These are phyloP conservation scores for Russula emetica DNA, from an alignment of 768 basidiomycete genomes.

Conservation along the genomic window DNA sequence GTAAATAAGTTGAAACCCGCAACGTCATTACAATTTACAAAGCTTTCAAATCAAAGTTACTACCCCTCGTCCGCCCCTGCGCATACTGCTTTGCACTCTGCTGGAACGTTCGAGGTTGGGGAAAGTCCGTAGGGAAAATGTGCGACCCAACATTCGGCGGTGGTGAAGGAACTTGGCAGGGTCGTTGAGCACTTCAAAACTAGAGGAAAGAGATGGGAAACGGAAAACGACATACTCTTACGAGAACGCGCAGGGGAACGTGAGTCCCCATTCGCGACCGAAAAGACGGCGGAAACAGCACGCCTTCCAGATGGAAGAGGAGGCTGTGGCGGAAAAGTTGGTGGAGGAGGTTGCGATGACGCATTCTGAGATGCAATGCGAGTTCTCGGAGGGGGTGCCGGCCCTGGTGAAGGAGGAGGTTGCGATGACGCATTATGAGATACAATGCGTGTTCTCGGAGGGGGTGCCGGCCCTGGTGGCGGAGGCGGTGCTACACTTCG, in stretches of 20 bases:
- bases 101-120: slow-evolving; percentile 65
- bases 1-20: too few relatives aligned
- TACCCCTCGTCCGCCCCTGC: slow-evolving; percentile 65
- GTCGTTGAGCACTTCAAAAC: slow-evolving; percentile 7
- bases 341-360: background rate
- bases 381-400: slow-evolving; percentile 25
- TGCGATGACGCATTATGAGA: too few relatives aligned
- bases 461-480: slow-evolving; percentile 29
- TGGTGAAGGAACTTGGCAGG: slow-evolving; percentile 46
- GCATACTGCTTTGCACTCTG: slow-evolving; percentile 50
- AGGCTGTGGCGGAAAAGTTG: background rate
- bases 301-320: slow-evolving; percentile 13
- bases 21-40: slow-evolving; percentile 32
- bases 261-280: slow-evolving; percentile 13
- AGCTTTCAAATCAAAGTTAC: slow-evolving; percentile 59
- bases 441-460: slow-evolving; percentile 16
- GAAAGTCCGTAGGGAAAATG: slow-evolving; percentile 73
- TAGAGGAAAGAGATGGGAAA: background rate
- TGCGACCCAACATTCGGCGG: slow-evolving; percentile 63
- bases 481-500: slow-evolving; percentile 29
- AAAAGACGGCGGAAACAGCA: slow-evolving; percentile 1
- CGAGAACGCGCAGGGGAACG: background rate
- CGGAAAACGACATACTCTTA: slow-evolving; percentile 14
- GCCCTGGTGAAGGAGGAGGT: slow-evolving; percentile 31
- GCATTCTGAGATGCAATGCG: slow-evolving; percentile 24